Evolutionary conservation across 2,329 filamentous ascomycete genomes (phyloP), one percentile per base, ranked within the genome.

Genomic region (Eurotiales sp.): DNA sequence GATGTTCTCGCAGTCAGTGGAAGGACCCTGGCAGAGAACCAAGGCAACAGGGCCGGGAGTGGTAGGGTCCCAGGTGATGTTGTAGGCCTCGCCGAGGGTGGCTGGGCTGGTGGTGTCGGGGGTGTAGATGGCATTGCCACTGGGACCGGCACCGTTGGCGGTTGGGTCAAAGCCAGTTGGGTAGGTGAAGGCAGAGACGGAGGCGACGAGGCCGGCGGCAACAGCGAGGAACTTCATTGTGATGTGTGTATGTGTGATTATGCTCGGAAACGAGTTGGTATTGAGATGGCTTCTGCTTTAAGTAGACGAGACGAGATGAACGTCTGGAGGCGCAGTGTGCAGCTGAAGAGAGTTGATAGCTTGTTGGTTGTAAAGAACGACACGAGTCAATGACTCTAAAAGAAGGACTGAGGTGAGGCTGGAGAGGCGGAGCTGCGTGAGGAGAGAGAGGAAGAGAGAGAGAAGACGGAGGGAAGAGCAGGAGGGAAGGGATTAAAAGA

Each of bases 21-120:
- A 71, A 27, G 81, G 81, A 27, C 82, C 82, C 62, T 77, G 77
- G 59, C 84, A 77, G 57, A 85, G 78, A 54, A 81, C 65, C 52
- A 86, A 70, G n/a, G 79, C 79, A 62, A 85, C 72, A 25, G 57
- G 56, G 21, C 67, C 66, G 12, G 56, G 46, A 50, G 62, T 65
- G 56, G 66, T 66, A 50, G 72, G 67, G 3, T 72, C 56, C 83
- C 83, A 86, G 57, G 73, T 80, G 74, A 85, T 81, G 61, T 70
- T 74, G 75, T 73, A 85, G 51, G 72, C 61, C 65, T 75, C 62
- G 66, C 80, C 80, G 54, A 68, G 80, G n/a, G 77, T 75, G 50
- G 85, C 79, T 49, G 76, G 64, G 64, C 77, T 70, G 62, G 74
- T 70, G 57, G 80, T 65, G 51, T 74, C 71, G 27, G 80, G 82